A percentile compares a stretch with the other conserved stretches of the same genome.
Evolutionary conservation across 192 early-diverging fungal species (phyloP).

Genomic region (Gryganskiella cystojenkinii): DNA sequence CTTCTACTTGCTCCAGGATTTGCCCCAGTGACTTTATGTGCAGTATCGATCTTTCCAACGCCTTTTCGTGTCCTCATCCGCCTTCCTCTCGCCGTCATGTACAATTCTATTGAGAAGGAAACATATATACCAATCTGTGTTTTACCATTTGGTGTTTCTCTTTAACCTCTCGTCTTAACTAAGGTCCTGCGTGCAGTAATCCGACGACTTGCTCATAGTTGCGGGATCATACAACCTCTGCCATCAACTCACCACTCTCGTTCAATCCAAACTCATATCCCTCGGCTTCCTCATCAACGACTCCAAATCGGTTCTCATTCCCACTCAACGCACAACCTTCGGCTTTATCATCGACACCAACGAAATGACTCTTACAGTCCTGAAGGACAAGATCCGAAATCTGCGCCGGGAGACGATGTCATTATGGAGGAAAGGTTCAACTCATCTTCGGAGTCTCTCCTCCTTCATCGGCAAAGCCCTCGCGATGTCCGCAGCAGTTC

Average conservation of each 20-base stretch:
- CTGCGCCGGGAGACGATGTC: conserved; percentile 22
- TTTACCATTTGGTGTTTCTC: conserved; percentile 35
- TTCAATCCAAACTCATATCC: conserved; percentile 1
- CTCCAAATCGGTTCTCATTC: conserved; percentile 17
- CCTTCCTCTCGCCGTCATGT: conserved; percentile 23
- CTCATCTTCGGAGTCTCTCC: conserved; percentile 21
- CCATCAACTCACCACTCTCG: background rate
- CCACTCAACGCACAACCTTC: conserved; percentile 8
- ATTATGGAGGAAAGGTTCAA: background rate
- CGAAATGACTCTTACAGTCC: conserved; percentile 26
- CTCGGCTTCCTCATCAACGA: conserved; percentile 29
- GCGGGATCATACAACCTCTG: background rate
- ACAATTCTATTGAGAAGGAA: conserved; percentile 34
- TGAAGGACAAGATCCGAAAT: conserved; percentile 25
- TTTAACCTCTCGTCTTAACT: conserved; percentile 42
- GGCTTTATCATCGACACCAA: conserved; percentile 29
- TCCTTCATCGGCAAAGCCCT: conserved; percentile 31
- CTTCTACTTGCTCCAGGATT: conserved; percentile 17
- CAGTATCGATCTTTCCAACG: conserved; percentile 24
- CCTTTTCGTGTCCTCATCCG: conserved; percentile 49
- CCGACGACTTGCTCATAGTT: conserved; percentile 31
- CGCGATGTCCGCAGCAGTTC: conserved; percentile 28
- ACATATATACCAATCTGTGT: conserved; percentile 35
- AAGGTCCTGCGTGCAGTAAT: conserved; percentile 38
- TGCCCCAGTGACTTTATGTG: conserved; percentile 13